A percentile compares a stretch with the other conserved stretches of the same genome.
These are phyloP conservation scores for Aeschynomene evenia DNA, from an alignment of 306 rosid species.

Conservation along the genomic window DNA sequence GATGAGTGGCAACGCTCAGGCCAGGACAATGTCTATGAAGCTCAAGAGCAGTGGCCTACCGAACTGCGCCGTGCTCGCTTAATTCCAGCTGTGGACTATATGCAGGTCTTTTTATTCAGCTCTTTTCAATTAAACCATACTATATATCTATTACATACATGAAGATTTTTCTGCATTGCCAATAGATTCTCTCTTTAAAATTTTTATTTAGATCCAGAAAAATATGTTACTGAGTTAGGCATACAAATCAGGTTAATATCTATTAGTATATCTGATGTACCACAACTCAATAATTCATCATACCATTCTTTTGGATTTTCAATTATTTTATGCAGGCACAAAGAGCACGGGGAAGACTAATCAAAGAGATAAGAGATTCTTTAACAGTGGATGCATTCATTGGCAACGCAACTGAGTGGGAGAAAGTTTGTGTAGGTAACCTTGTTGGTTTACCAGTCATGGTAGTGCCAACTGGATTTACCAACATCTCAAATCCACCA, in stretches of 20 bases:
- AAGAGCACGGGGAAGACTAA: constrained; percentile 65
- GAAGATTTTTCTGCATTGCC: constrained; percentile 4
- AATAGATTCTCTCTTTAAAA: background rate
- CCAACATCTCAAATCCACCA: constrained; percentile 48
- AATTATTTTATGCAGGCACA: constrained; percentile 50
- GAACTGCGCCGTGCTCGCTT: constrained; percentile 58
- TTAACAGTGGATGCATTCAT: constrained; percentile 66
- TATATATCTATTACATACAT: background rate
- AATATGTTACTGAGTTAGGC: background rate
- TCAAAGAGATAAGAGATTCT: constrained; percentile 52
- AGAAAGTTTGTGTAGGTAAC: constrained; percentile 73
- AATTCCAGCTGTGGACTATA: constrained; percentile 65
- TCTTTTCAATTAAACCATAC: constrained; percentile 2
- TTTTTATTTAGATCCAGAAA: background rate
- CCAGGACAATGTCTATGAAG: constrained; percentile 62
- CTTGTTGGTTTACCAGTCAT: constrained; percentile 72
- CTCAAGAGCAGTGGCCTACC: constrained; percentile 81
- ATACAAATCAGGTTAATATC: constrained; percentile 4
- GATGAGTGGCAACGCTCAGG: constrained; percentile 78
- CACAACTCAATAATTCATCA: background rate
- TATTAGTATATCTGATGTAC: too few species aligned
- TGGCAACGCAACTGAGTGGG: constrained; percentile 81
- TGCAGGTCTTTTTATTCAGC: constrained; percentile 50
- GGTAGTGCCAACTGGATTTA: constrained; percentile 64
- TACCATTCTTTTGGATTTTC: background rate